A percentile compares a stretch with the other conserved stretches of the same genome.
Evolutionary conservation across 2,329 filamentous ascomycete genomes (phyloP).

Genomic region (Colletotrichum tanaceti): DNA sequence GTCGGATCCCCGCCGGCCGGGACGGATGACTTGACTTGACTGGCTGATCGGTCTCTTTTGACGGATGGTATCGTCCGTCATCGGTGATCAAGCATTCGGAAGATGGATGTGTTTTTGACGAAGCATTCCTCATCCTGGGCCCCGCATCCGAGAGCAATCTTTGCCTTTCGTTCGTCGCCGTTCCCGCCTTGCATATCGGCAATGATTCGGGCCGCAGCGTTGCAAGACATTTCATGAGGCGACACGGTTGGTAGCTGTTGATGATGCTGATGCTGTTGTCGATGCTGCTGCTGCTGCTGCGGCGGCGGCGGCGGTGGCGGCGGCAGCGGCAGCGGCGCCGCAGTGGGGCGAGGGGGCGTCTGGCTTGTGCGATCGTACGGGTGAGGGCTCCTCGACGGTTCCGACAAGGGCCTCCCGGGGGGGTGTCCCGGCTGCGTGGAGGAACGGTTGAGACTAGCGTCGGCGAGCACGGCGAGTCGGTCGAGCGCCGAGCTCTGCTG

Average conservation of each 20-base stretch:
- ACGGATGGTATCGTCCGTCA: slow-evolving; percentile 4
- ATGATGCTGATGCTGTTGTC: background rate
- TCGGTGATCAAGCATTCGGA: slow-evolving; percentile 49
- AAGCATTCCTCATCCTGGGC: slow-evolving; percentile 46
- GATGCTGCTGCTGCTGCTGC: background rate
- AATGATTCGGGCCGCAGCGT: slow-evolving; percentile 52
- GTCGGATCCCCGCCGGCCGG: background rate
- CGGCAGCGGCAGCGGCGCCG: slow-evolving; percentile 23
- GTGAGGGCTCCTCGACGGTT: slow-evolving; percentile 42
- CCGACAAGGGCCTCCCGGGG: slow-evolving; percentile 43
- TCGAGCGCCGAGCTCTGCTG: slow-evolving; percentile 45
- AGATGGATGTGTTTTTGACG: slow-evolving; percentile 51
- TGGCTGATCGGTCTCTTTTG: background rate
- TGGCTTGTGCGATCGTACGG: slow-evolving; percentile 23
- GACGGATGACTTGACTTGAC: background rate
- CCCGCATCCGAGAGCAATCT: slow-evolving; percentile 48
- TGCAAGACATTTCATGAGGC: slow-evolving; percentile 51
- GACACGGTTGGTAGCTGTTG: slow-evolving; percentile 42
- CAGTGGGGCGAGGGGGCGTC: slow-evolving; percentile 33
- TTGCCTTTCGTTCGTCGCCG: slow-evolving; percentile 45
- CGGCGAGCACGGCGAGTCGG: slow-evolving; percentile 54
- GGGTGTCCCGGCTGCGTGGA: slow-evolving; percentile 43
- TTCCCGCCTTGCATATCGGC: slow-evolving; percentile 54
- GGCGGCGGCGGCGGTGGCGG: background rate
- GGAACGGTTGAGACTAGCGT: slow-evolving; percentile 46